Conservation (phyloP, 2,329 filamentous ascomycete species). For the Zopfia rhizophila region DNA sequence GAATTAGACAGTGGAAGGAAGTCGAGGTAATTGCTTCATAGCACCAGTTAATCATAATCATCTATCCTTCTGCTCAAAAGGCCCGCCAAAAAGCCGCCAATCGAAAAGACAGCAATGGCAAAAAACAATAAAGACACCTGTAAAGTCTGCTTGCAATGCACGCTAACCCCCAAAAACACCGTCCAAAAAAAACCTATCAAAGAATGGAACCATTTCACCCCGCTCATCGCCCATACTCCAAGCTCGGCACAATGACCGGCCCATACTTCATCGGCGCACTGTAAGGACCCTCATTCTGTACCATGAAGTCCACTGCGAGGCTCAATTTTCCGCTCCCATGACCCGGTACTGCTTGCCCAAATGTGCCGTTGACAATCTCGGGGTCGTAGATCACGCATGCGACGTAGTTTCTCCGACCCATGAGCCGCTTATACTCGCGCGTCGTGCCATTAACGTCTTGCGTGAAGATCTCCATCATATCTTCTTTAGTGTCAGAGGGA, state of each 20-base stretch:
- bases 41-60: slow-evolving; percentile 1
- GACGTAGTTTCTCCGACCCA: slow-evolving; percentile 92
- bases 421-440: slow-evolving; percentile 88
- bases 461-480: slow-evolving; percentile 99
- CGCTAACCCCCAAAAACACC: slow-evolving; percentile 18
- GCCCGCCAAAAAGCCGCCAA: slow-evolving; percentile 4
- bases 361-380: slow-evolving; percentile 70
- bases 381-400: slow-evolving; percentile 95
- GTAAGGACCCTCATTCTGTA: slow-evolving; percentile 88
- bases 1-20: too few species aligned
- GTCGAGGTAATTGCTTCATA: slow-evolving; percentile 18
- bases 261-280: slow-evolving; percentile 92
- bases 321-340: slow-evolving; percentile 69
- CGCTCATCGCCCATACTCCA: slow-evolving; percentile 58
- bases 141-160: slow-evolving; percentile 36
- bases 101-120: too few species aligned
- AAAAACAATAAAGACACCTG: slow-evolving; percentile 1
- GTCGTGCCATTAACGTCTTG: slow-evolving; percentile 86
- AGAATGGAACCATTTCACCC: background rate
- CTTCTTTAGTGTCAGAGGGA: slow-evolving; percentile 93
- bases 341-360: slow-evolving; percentile 52
- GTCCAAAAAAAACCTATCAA: slow-evolving; percentile 2
- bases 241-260: slow-evolving; percentile 88
- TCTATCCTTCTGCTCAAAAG: slow-evolving; percentile 1
- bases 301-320: slow-evolving; percentile 94